phyloP scores from a whole-genome alignment of 2,329 filamentous ascomycete species.

The Fusarium globosum region DNA sequence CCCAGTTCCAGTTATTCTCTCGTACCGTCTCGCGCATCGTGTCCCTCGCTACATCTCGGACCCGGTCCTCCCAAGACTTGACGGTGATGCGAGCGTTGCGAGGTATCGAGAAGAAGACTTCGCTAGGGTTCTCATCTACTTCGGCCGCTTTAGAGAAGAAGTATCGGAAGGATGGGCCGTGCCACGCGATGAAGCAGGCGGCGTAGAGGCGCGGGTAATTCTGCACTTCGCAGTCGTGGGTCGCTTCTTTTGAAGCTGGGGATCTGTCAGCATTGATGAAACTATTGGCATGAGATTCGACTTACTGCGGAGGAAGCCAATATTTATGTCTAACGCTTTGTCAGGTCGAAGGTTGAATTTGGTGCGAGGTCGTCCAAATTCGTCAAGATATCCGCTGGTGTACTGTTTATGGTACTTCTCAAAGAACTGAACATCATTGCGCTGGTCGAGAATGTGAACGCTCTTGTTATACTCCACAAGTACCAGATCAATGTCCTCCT shows the following conservation, averaged over 20 bases:
- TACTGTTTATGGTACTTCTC: neutral
- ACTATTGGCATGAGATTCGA: accelerated
- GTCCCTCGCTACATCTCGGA: neutral
- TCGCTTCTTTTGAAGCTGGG: neutral
- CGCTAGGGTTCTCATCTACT: accelerated
- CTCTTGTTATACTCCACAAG: neutral
- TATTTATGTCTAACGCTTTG: neutral
- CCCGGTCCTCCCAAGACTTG: neutral
- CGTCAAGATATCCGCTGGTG: neutral
- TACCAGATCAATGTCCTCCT: neutral
- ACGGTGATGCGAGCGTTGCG: accelerated
- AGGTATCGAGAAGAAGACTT: neutral
- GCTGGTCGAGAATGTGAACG: neutral
- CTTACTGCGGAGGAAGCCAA: neutral
- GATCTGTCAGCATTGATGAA: neutral
- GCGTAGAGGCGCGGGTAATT: accelerated
- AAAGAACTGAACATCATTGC: neutral
- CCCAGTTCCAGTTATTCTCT: neutral
- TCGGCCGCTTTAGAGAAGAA: accelerated
- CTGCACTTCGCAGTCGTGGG: neutral
- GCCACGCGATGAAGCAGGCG: neutral
- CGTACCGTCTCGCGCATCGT: neutral
- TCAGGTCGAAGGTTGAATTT: neutral
- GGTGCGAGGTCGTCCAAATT: neutral
- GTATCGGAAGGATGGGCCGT: neutral